A percentile compares a stretch with the other conserved stretches of the same genome.
phyloP scores from a whole-genome alignment of 2,329 filamentous ascomycete genomes.

The Venturia oleaginea region DNA sequence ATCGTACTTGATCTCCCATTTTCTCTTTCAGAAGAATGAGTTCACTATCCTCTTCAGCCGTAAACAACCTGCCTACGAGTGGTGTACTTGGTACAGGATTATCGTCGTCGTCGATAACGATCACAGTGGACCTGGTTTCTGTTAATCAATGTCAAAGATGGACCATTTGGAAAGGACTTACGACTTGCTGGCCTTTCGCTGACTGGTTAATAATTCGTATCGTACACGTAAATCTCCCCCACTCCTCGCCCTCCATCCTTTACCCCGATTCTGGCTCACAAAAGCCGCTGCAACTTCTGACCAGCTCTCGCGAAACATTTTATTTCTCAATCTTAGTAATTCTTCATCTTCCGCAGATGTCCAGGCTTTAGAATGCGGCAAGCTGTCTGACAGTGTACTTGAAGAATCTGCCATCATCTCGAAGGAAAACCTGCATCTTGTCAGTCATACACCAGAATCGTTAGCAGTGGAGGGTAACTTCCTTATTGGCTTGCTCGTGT shows the following conservation, averaged over 20 bases:
- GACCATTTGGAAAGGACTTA: not conserved
- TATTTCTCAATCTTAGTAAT: not conserved
- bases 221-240: not conserved
- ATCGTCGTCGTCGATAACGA: not conserved
- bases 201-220: not conserved
- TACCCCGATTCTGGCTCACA: not conserved
- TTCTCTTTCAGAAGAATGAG: not conserved
- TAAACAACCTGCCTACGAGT: not conserved
- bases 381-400: not conserved
- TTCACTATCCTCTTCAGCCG: constrained; percentile 7
- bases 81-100: not conserved
- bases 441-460: not conserved
- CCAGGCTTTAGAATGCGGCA: not conserved
- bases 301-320: not conserved
- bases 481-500: not conserved
- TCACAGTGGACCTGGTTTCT: not conserved
- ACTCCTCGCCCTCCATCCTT: not conserved
- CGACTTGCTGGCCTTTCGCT: not conserved
- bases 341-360: not conserved
- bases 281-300: not conserved
- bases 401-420: not conserved
- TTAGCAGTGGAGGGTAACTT: not conserved
- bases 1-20: not conserved
- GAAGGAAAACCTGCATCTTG: not conserved
- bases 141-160: not conserved